A percentile compares a stretch with the other conserved stretches of the same genome.
Evolutionary conservation across 352 stramenopile genomes (phyloP).

Genomic region (Phytophthora lateralis): DNA sequence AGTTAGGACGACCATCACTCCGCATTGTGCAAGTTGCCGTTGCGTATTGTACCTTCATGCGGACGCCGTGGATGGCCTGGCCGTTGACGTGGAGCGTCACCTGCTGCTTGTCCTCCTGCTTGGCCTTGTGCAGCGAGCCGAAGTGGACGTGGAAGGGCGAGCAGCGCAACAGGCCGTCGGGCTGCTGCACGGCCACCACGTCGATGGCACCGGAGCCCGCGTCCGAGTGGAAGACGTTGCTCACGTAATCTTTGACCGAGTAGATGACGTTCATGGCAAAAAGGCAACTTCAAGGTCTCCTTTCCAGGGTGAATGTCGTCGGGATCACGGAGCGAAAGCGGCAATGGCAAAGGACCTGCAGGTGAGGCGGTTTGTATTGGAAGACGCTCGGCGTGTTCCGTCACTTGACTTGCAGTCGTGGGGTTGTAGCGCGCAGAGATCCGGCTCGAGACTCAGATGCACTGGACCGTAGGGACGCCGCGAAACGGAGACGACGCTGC

Average conservation of each 20-base stretch:
- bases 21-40: not conserved
- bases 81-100: conserved; percentile 74
- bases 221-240: conserved; percentile 76
- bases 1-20: conserved; percentile 1
- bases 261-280: conserved; percentile 83
- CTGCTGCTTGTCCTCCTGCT: conserved; percentile 43
- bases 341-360: conserved; percentile 15
- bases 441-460: conserved; percentile 23
- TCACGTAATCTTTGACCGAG: conserved; percentile 89
- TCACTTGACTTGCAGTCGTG: conserved; percentile 16
- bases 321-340: not conserved
- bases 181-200: conserved; percentile 81
- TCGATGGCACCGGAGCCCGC: conserved; percentile 78
- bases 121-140: conserved; percentile 50
- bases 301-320: conserved; percentile 16
- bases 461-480: conserved; percentile 15
- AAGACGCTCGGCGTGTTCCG: conserved; percentile 26
- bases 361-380: conserved; percentile 7
- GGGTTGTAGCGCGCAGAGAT: conserved; percentile 29
- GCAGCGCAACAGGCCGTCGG: conserved; percentile 60
- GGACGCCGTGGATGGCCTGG: conserved; percentile 46
- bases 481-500: not conserved
- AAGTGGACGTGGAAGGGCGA: conserved; percentile 89
- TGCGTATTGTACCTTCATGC: conserved; percentile 66
- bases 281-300: not conserved